These are phyloP conservation scores for Leishmania amazonensis DNA, from an alignment of 208 protist genomes.

Conservation along the genomic window DNA sequence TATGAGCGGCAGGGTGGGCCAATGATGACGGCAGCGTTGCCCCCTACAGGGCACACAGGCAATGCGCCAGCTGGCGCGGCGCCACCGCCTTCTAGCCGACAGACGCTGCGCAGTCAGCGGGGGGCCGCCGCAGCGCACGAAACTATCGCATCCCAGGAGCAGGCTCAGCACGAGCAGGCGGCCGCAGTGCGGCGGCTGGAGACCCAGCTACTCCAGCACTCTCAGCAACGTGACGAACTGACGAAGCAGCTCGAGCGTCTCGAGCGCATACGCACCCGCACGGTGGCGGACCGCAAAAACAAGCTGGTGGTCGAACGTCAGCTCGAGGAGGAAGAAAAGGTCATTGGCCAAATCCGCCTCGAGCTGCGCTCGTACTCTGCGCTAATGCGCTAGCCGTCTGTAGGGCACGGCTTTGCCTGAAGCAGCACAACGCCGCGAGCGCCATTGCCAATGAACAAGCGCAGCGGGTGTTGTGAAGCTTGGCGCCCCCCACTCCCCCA, in stretches of 20 bases:
- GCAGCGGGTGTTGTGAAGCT: background rate
- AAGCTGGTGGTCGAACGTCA: slow-evolving; percentile 47
- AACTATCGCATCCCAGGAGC: slow-evolving; percentile 31
- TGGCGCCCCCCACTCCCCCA: background rate
- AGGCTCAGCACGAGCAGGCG: slow-evolving; percentile 20
- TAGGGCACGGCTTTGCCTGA: too few relatives aligned
- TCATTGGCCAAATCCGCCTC: slow-evolving; percentile 61
- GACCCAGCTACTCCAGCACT: slow-evolving; percentile 50
- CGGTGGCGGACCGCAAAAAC: slow-evolving; percentile 47
- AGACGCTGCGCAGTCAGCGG: slow-evolving; percentile 11
- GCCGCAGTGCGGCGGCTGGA: slow-evolving; percentile 52
- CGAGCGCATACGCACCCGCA: slow-evolving; percentile 53
- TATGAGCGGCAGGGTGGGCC: slow-evolving; percentile 1
- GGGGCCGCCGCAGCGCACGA: slow-evolving; percentile 21
- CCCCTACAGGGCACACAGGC: background rate
- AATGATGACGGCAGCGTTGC: background rate
- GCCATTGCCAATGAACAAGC: background rate
- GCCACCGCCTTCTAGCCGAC: background rate
- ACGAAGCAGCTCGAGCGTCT: slow-evolving; percentile 57
- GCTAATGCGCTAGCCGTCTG: slow-evolving; percentile 1
- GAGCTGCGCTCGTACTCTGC: slow-evolving; percentile 41
- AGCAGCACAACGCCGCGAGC: too few relatives aligned
- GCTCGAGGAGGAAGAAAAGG: slow-evolving; percentile 48
- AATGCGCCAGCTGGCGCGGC: background rate
- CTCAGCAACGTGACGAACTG: slow-evolving; percentile 60